Percentiles rank a stretch among this genome's conserved stretches.
Evolutionary conservation across 495 filamentous ascomycete species (phyloP).

Genomic region (Talaromyces adpressus): DNA sequence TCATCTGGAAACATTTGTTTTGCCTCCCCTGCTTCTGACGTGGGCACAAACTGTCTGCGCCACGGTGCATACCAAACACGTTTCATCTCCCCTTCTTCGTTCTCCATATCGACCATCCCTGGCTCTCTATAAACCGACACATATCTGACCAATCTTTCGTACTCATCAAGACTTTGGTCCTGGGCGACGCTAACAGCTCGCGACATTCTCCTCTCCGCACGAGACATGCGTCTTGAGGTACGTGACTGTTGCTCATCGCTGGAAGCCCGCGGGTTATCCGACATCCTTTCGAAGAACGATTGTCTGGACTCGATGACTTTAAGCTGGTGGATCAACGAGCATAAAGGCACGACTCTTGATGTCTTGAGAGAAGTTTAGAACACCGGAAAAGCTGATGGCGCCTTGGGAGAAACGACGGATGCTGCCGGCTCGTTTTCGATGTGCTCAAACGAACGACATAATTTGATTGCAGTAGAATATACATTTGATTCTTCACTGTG

Average conservation of each 20-base stretch:
- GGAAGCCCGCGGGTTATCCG: background rate
- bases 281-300: background rate
- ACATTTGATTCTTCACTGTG: background rate
- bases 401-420: background rate
- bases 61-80: conserved; percentile 48
- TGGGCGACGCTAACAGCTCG: conserved; percentile 12
- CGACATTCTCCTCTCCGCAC: conserved; percentile 21
- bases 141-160: conserved; percentile 53
- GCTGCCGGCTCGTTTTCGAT: background rate
- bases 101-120: conserved; percentile 18
- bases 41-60: conserved; percentile 49
- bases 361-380: background rate
- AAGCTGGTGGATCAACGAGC: background rate
- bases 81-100: conserved; percentile 25
- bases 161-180: conserved; percentile 41
- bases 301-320: background rate
- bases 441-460: background rate
- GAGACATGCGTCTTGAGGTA: conserved; percentile 27
- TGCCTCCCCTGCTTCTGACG: conserved; percentile 24
- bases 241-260: conserved; percentile 6
- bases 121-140: conserved; percentile 56
- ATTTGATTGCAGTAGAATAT: background rate
- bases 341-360: background rate
- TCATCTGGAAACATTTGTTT: conserved; percentile 52
- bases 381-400: background rate